Evolutionary conservation across 2,329 filamentous ascomycete species (phyloP).

Genomic region (Ambrosiella beaveri): DNA sequence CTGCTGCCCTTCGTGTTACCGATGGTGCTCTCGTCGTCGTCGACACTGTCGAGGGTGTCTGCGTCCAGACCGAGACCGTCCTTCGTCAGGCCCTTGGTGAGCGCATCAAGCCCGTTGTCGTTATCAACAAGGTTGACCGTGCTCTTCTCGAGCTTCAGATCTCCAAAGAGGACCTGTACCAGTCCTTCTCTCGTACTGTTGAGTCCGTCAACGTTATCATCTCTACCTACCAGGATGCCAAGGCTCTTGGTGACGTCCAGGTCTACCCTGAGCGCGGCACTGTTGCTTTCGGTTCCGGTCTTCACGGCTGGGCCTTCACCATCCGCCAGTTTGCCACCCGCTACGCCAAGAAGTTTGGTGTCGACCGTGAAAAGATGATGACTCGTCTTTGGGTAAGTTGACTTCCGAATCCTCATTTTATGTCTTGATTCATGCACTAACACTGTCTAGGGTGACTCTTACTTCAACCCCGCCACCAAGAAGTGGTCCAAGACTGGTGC

Average conservation of each 20-base stretch:
- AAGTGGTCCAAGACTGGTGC: slow-evolving; percentile 90
- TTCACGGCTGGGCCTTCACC: slow-evolving; percentile 99
- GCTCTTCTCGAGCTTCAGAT: slow-evolving; percentile 98
- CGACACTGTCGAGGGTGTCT: slow-evolving; percentile 99
- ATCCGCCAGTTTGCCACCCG: slow-evolving; percentile 88
- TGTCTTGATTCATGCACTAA: background rate
- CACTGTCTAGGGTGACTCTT: slow-evolving; percentile 63
- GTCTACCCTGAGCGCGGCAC: slow-evolving; percentile 97
- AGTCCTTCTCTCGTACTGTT: slow-evolving; percentile 98
- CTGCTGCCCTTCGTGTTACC: slow-evolving; percentile 97
- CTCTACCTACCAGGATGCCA: slow-evolving; percentile 86
- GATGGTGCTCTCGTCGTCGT: slow-evolving; percentile 99
- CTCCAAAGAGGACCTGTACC: slow-evolving; percentile 97
- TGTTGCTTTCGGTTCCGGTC: slow-evolving; percentile 97
- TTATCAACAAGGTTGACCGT: slow-evolving; percentile 99
- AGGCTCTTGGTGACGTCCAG: slow-evolving; percentile 90
- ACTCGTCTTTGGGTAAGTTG: slow-evolving; percentile 85
- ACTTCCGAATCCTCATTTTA: background rate
- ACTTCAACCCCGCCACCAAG: slow-evolving; percentile 99
- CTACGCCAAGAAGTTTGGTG: slow-evolving; percentile 99
- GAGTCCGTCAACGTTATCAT: slow-evolving; percentile 99
- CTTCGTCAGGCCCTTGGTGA: slow-evolving; percentile 97
- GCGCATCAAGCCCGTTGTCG: slow-evolving; percentile 98
- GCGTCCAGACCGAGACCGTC: slow-evolving; percentile 99
- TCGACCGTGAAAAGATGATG: slow-evolving; percentile 99